Evolutionary conservation across 495 filamentous ascomycete genomes (phyloP).

Genomic region (Aspergillus ellipticus): DNA sequence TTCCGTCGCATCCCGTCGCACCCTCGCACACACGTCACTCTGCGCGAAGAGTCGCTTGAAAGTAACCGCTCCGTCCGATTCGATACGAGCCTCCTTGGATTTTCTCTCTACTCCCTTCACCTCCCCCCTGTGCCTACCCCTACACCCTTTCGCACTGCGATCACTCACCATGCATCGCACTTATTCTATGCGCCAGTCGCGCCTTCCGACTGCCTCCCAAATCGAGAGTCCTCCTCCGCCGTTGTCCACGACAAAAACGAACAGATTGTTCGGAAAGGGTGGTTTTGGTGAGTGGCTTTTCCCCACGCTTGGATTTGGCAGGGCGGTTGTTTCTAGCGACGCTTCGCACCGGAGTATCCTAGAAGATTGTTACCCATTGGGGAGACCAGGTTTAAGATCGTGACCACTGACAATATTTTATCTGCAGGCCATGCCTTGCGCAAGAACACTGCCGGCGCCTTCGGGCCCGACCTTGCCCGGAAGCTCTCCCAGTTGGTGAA

Average conservation of each 20-base stretch:
- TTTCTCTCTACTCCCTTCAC: constrained; percentile 16
- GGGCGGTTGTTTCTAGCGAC: background rate
- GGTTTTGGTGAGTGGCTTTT: constrained; percentile 67
- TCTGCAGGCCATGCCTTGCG: constrained; percentile 85
- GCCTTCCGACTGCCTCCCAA: constrained; percentile 87
- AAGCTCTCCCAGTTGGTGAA: constrained; percentile 97
- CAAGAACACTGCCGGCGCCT: constrained; percentile 84
- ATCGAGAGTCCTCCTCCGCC: constrained; percentile 92
- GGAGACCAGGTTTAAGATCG: background rate
- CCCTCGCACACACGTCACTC: constrained; percentile 38
- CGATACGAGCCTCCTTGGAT: constrained; percentile 2
- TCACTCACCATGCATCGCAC: constrained; percentile 80
- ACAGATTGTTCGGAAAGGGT: constrained; percentile 78
- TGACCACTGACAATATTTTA: constrained; percentile 5
- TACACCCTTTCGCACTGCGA: constrained; percentile 1
- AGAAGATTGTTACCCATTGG: background rate
- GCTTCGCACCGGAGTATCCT: background rate
- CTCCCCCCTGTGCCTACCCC: constrained; percentile 14
- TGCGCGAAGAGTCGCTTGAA: constrained; percentile 32
- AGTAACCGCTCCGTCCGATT: constrained; percentile 15
- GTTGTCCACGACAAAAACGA: constrained; percentile 82
- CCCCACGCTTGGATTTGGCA: background rate
- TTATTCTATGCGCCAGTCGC: constrained; percentile 96
- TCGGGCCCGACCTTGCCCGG: constrained; percentile 93
- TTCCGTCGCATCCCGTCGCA: constrained; percentile 33